A percentile compares a stretch with the other conserved stretches of the same genome.
phyloP scores from a whole-genome alignment of 352 stramenopile species.

The Phytopythium cucurbitacearum region DNA sequence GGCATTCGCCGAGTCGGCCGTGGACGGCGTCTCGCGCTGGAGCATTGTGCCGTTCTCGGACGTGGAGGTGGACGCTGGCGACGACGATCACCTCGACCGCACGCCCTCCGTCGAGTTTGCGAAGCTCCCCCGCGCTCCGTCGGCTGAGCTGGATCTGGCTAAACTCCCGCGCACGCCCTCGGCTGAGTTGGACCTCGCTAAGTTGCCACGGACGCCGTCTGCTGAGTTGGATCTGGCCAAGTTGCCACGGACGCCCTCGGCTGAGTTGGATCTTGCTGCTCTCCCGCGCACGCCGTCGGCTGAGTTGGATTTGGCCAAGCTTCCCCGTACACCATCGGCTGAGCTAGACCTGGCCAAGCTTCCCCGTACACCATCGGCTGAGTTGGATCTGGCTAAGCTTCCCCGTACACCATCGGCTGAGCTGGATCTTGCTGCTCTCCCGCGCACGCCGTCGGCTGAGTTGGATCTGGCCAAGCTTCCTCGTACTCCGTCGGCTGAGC shows the following conservation, averaged over 20 bases:
- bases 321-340: constrained; percentile 1
- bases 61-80: constrained; percentile 47
- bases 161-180: no score
- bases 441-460: background rate
- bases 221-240: no score
- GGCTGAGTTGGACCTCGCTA: no score
- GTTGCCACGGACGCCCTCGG: no score
- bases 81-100: constrained; percentile 56
- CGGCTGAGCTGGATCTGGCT: background rate
- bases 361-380: background rate
- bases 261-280: background rate
- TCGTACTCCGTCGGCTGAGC: background rate
- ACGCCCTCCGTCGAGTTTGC: constrained; percentile 36
- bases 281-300: constrained; percentile 1
- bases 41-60: constrained; percentile 54
- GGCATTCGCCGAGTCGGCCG: constrained; percentile 47
- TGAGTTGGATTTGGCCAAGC: background rate
- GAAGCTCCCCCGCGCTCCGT: constrained; percentile 14
- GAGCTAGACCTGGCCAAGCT: constrained; percentile 2
- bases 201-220: no score
- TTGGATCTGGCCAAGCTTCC: background rate
- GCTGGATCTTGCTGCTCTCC: constrained; percentile 1
- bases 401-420: background rate
- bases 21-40: constrained; percentile 57
- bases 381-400: background rate